Percentiles rank a stretch among this genome's conserved stretches.
Conservation (phyloP, 2,329 filamentous ascomycete genomes). For the Colletotrichum sp. region DNA sequence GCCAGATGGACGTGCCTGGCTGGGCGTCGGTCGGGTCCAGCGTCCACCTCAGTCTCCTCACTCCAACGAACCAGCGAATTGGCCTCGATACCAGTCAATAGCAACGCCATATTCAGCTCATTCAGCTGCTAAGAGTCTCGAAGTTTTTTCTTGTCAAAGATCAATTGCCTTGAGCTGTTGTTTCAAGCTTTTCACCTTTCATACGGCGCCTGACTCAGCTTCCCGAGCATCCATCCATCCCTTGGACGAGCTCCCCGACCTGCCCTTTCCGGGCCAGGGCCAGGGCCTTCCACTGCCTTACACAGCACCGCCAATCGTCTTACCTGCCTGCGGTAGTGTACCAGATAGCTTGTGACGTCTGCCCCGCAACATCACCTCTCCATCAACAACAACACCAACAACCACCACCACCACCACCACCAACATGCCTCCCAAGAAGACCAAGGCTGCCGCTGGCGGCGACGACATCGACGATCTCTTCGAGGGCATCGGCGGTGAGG, state of each 20-base stretch:
- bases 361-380: constrained; percentile 7
- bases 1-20: background rate
- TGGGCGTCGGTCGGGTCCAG: background rate
- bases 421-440: constrained; percentile 65
- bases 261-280: background rate
- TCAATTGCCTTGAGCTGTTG: background rate
- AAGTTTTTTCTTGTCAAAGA: background rate
- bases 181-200: background rate
- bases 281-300: background rate
- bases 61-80: background rate
- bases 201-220: constrained; percentile 14
- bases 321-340: background rate
- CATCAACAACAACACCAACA: background rate
- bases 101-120: background rate
- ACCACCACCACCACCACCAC: background rate
- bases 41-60: background rate
- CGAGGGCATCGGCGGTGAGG: constrained; percentile 63
- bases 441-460: constrained; percentile 60
- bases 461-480: constrained; percentile 72
- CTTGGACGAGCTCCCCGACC: background rate
- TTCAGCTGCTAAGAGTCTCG: background rate
- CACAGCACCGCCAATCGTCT: background rate
- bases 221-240: background rate
- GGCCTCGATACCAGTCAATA: background rate
- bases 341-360: constrained; percentile 10